Base-by-base conservation (phyloP, 371 early-diverging fungal genomes). In the Mucor irregularis region DNA sequence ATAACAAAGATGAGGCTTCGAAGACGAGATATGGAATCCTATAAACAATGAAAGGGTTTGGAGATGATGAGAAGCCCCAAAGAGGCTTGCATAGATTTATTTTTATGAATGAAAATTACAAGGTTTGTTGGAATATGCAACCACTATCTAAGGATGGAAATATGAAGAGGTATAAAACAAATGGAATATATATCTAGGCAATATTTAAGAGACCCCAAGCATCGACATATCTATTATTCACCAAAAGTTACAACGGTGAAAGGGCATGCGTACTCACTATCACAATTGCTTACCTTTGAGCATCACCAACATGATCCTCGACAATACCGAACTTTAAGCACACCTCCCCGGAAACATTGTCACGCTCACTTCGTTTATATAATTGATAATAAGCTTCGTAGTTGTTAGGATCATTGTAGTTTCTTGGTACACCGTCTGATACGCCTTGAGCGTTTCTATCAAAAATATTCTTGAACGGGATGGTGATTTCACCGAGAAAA, bases 401-500 rank as follows among this genome's bases (percentile, higher is more conserved):
- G 37, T 83, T 83, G n/a, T 66, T 57, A 8, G 78, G 73, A 45
- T 83, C 84, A 22, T 74, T 68, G 50, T 74, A 83, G 49, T 83
- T 79, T 45, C 74, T 52, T 9, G 78, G 68, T 1, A 71, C 56
- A 21, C 78, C 73, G 35, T 71, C 74, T 4, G 64, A 59, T 8
- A 62, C 16, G 8, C 70, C 73, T 21, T 79, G 69, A 3, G 68
- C 62, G 37, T 75, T 77, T 17, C 85, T 70, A 31, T 79, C 76
- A 56, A 84, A 78, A 24, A 80, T 65, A 46, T 85, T 80, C 39
- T 71, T 68, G 47, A 87, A 71, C 4, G 84, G 79, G 6, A 90
- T 70, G 4, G 63, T 64, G 0, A 84, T 39, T 57, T 87, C 82
- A 0, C 90, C 90, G 52, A 90, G 64, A 47, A 85, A 90, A 54